Conservation (phyloP, 768 basidiomycete genomes). For the Pleurotus tuber-regium region DNA sequence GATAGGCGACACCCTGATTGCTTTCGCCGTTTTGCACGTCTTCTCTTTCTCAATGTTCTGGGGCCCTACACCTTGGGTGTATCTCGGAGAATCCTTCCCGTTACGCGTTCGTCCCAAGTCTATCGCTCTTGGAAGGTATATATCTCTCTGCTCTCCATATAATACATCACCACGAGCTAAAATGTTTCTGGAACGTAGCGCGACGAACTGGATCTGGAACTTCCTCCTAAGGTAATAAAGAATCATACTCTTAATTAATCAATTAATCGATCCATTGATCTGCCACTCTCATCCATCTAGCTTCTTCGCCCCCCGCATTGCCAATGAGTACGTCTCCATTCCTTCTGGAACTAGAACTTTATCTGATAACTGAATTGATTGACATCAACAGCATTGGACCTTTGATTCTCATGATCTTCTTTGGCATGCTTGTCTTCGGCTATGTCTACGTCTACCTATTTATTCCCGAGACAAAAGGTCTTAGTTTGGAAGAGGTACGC, state of each 20-base stretch:
- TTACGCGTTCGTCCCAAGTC: slow-evolving; percentile 75
- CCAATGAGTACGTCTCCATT: slow-evolving; percentile 34
- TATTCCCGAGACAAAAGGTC: slow-evolving; percentile 80
- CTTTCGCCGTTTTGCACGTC: slow-evolving; percentile 78
- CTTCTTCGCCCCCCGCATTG: slow-evolving; percentile 72
- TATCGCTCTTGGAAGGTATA: slow-evolving; percentile 66
- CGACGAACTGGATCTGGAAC: slow-evolving; percentile 71
- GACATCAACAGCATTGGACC: slow-evolving; percentile 60
- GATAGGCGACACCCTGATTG: slow-evolving; percentile 61
- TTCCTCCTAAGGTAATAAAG: slow-evolving; percentile 52
- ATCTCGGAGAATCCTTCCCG: slow-evolving; percentile 77
- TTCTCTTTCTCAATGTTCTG: slow-evolving; percentile 72
- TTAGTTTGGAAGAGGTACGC: slow-evolving; percentile 67
- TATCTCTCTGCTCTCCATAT: neutral
- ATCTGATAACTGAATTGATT: neutral
- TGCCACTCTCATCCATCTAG: too few relatives aligned
- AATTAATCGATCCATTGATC: too few relatives aligned
- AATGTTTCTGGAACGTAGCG: slow-evolving; percentile 14
- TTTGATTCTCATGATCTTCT: slow-evolving; percentile 74
- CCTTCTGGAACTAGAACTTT: neutral
- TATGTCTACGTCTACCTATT: slow-evolving; percentile 72
- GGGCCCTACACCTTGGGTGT: slow-evolving; percentile 77
- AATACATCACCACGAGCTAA: neutral
- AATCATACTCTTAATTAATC: too few relatives aligned
- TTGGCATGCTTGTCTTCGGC: slow-evolving; percentile 68